Evolutionary conservation across 1,139 yeast species (phyloP).

Genomic region (Pichia sp.): DNA sequence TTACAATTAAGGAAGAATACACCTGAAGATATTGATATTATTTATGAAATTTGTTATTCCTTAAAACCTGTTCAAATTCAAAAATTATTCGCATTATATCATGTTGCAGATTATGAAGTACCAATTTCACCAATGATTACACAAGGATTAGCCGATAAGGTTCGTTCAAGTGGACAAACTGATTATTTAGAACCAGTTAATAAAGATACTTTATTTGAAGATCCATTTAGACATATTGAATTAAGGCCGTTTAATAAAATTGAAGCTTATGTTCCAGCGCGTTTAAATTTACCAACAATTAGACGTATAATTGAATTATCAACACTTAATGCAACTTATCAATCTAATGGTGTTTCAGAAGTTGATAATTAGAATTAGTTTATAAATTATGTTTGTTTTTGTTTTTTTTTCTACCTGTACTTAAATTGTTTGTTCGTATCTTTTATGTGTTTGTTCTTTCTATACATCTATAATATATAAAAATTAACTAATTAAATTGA

Average conservation of each 20-base stretch:
- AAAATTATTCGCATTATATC: slow-evolving; percentile 82
- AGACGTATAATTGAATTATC: slow-evolving; percentile 87
- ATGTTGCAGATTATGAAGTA: slow-evolving; percentile 90
- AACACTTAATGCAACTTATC: slow-evolving; percentile 59
- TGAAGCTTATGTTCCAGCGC: slow-evolving; percentile 95
- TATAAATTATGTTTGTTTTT: too few relatives aligned
- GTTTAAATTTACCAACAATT: slow-evolving; percentile 83
- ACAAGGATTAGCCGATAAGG: slow-evolving; percentile 79
- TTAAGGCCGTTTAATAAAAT: slow-evolving; percentile 84
- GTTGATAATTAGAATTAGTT: too few relatives aligned
- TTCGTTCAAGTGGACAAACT: slow-evolving; percentile 57
- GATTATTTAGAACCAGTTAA: slow-evolving; percentile 65
- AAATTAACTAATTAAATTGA: too few relatives aligned
- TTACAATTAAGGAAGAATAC: slow-evolving; percentile 88
- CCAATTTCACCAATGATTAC: slow-evolving; percentile 85
- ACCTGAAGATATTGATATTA: slow-evolving; percentile 83
- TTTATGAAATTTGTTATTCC: slow-evolving; percentile 92
- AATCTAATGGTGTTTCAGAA: slow-evolving; percentile 14
- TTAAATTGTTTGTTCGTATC: too few relatives aligned
- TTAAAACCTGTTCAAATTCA: slow-evolving; percentile 93
- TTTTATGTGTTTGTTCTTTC: too few relatives aligned
- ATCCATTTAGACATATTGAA: slow-evolving; percentile 80
- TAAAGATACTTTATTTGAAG: slow-evolving; percentile 79
- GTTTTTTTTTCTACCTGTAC: too few relatives aligned
- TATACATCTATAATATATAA: too few relatives aligned